phyloP scores from a whole-genome alignment of 2,329 filamentous ascomycete genomes.

The Harringtonia aguacate region DNA sequence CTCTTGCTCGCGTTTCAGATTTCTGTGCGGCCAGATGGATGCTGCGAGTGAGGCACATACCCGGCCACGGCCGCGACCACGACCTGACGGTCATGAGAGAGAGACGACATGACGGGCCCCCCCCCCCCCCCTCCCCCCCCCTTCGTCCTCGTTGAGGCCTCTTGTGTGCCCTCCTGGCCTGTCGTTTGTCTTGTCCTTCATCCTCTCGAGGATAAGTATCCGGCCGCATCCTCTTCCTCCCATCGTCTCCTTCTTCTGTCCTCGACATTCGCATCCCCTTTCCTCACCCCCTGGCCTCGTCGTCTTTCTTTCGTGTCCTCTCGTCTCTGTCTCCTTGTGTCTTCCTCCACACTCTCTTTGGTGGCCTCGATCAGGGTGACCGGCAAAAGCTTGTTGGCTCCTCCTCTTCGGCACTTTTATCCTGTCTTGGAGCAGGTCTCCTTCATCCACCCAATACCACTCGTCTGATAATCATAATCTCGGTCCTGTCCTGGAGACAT shows the following conservation, averaged over 20 bases:
- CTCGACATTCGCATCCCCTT: neutral
- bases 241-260: neutral
- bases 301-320: conserved; percentile 1
- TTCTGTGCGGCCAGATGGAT: neutral
- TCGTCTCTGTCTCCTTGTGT: conserved; percentile 3
- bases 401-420: conserved; percentile 11
- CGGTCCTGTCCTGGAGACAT: conserved; percentile 3
- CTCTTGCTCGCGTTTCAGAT: conserved; percentile 5
- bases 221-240: conserved; percentile 4
- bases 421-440: conserved; percentile 18
- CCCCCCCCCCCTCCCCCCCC: neutral
- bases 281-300: neutral
- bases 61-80: conserved; percentile 6
- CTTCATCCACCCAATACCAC: neutral
- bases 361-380: neutral
- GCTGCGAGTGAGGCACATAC: neutral
- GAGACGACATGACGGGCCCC: neutral
- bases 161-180: conserved; percentile 5
- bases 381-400: neutral
- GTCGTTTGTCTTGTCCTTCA: conserved; percentile 6
- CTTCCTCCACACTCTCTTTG: neutral
- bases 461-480: conserved; percentile 16
- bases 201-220: conserved; percentile 13
- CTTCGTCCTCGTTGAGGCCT: neutral
- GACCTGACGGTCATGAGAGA: neutral